phyloP scores from a whole-genome alignment of 768 basidiomycete genomes.

The Serpula lacrymans region DNA sequence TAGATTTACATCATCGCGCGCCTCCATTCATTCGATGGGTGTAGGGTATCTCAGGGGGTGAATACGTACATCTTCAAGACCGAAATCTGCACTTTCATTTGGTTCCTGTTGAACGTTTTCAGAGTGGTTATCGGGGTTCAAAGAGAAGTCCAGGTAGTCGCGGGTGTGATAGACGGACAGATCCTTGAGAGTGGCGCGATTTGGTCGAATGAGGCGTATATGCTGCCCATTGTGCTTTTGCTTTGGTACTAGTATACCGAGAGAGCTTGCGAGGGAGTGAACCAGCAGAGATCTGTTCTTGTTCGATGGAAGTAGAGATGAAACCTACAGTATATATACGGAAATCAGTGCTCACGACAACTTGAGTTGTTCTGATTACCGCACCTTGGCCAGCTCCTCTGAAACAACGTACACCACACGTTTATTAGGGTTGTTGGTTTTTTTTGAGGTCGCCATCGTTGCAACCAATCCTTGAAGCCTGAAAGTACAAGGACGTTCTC shows the following conservation, averaged over 20 bases:
- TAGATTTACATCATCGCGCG: slow-evolving; percentile 20
- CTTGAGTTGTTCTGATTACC: neutral
- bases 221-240: slow-evolving; percentile 17
- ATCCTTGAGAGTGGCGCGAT: slow-evolving; percentile 51
- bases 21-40: neutral
- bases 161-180: slow-evolving; percentile 66
- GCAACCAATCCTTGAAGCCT: too few relatives aligned
- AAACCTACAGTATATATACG: slow-evolving; percentile 38
- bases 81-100: slow-evolving; percentile 42
- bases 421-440: too few relatives aligned
- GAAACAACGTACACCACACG: slow-evolving; percentile 52
- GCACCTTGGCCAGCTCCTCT: slow-evolving; percentile 53
- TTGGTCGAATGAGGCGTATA: slow-evolving; percentile 49
- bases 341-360: too few relatives aligned
- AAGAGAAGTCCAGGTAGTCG: slow-evolving; percentile 64
- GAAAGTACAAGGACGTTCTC: too few relatives aligned
- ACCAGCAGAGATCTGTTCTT: slow-evolving; percentile 61
- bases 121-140: slow-evolving; percentile 32
- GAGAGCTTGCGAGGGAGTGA: slow-evolving; percentile 55
- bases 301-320: slow-evolving; percentile 68
- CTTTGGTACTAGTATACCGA: slow-evolving; percentile 43
- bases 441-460: too few relatives aligned
- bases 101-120: slow-evolving; percentile 11
- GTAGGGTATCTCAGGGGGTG: slow-evolving; percentile 5
- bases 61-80: slow-evolving; percentile 53